These are phyloP conservation scores for Bertia moriformis DNA, from an alignment of 2,329 filamentous ascomycete genomes.

Conservation along the genomic window DNA sequence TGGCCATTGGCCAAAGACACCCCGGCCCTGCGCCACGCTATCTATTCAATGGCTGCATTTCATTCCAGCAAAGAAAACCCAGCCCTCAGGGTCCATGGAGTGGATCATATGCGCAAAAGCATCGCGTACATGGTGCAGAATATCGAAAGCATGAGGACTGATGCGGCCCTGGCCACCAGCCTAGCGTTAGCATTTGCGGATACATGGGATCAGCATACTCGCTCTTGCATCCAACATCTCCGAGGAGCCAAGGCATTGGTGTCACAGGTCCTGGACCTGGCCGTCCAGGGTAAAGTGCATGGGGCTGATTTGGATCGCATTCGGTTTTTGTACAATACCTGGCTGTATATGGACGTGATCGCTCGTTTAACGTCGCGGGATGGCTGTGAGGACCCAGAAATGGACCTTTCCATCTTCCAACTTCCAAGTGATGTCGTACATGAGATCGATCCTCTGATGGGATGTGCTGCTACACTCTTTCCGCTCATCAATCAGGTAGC, in stretches of 20 bases:
- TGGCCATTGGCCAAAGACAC: constrained; percentile 53
- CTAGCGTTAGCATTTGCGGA: constrained; percentile 55
- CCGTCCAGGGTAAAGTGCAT: constrained; percentile 23
- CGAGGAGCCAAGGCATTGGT: constrained; percentile 52
- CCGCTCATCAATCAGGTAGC: constrained; percentile 49
- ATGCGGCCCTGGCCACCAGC: constrained; percentile 56
- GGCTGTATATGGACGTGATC: constrained; percentile 57
- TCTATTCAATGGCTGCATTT: constrained; percentile 56
- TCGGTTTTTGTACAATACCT: constrained; percentile 54
- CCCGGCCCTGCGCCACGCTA: constrained; percentile 52
- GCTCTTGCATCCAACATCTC: constrained; percentile 55
- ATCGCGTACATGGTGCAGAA: constrained; percentile 42
- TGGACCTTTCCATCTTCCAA: constrained; percentile 6
- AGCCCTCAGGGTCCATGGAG: constrained; percentile 42
- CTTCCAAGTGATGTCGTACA: constrained; percentile 20
- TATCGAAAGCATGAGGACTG: constrained; percentile 47
- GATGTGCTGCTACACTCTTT: constrained; percentile 48
- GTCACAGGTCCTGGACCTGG: constrained; percentile 35
- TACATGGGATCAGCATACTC: constrained; percentile 57
- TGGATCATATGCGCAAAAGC: constrained; percentile 55
- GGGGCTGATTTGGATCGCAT: constrained; percentile 34
- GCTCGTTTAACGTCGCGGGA: constrained; percentile 46
- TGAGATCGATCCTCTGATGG: constrained; percentile 51
- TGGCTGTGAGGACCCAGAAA: constrained; percentile 24
- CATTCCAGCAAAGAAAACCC: constrained; percentile 45